Evolutionary conservation across 2,329 filamentous ascomycete genomes (phyloP).

Genomic region (Pseudogymnoascus verrucosus): DNA sequence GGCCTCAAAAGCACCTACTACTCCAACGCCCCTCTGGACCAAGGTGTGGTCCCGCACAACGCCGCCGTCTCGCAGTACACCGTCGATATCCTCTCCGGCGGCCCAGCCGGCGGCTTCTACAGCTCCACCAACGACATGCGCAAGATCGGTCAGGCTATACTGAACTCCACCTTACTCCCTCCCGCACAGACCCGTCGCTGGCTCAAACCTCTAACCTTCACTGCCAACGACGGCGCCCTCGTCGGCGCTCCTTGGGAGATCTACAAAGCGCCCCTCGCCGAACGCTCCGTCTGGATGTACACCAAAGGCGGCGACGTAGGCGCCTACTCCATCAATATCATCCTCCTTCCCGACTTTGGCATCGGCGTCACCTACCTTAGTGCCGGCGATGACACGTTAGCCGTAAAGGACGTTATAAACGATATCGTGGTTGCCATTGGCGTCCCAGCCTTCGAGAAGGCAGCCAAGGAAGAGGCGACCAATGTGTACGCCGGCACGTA

Average conservation of each 20-base stretch:
- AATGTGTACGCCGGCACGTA: slow-evolving; percentile 19
- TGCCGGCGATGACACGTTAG: slow-evolving; percentile 23
- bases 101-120: slow-evolving; percentile 30
- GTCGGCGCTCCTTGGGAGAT: slow-evolving; percentile 27
- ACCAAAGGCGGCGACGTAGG: slow-evolving; percentile 36
- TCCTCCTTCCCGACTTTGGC: slow-evolving; percentile 36
- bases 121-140: slow-evolving; percentile 28
- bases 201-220: slow-evolving; percentile 22
- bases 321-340: slow-evolving; percentile 31
- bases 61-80: background rate
- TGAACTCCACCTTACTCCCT: slow-evolving; percentile 17
- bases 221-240: slow-evolving; percentile 14
- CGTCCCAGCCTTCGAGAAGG: slow-evolving; percentile 27
- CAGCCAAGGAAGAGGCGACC: slow-evolving; percentile 25
- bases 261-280: slow-evolving; percentile 11
- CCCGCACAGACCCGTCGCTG: slow-evolving; percentile 21
- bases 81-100: slow-evolving; percentile 17
- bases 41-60: slow-evolving; percentile 16
- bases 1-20: slow-evolving; percentile 27
- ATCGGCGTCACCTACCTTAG: slow-evolving; percentile 34
- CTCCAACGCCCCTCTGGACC: slow-evolving; percentile 13
- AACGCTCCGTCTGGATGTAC: slow-evolving; percentile 29
- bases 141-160: slow-evolving; percentile 21
- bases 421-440: slow-evolving; percentile 25
- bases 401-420: slow-evolving; percentile 16